A percentile compares a stretch with the other conserved stretches of the same genome.
Evolutionary conservation across 139 green algal species (phyloP).

Genomic region (Astrephomene gubernaculifera): DNA sequence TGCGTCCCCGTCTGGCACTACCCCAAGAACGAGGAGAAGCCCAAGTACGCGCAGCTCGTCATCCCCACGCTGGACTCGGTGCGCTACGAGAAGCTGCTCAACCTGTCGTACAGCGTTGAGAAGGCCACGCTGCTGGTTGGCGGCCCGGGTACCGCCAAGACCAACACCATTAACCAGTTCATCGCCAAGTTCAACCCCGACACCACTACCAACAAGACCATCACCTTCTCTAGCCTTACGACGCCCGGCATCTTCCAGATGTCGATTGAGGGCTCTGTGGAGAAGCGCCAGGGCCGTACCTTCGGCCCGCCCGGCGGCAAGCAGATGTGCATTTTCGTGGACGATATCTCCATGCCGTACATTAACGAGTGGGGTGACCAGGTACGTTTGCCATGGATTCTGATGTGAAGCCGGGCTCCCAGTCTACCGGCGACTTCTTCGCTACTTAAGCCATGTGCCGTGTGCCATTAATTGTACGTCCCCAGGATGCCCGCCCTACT

Average conservation of each 20-base stretch:
- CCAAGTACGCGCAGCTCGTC: conserved; percentile 90
- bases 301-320: conserved; percentile 92
- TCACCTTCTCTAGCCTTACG: conserved; percentile 95
- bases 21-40: conserved; percentile 82
- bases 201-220: conserved; percentile 80
- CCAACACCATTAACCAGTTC: conserved; percentile 88
- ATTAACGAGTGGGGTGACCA: conserved; percentile 98
- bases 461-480: no score
- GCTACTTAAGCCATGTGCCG: no score
- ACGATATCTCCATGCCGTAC: conserved; percentile 94
- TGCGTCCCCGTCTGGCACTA: conserved; percentile 88
- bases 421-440: not conserved
- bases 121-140: conserved; percentile 86
- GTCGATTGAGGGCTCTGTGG: conserved; percentile 83
- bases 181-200: conserved; percentile 80
- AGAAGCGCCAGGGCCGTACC: conserved; percentile 95
- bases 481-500: no score
- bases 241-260: conserved; percentile 94
- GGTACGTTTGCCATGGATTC: conserved; percentile 43
- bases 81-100: conserved; percentile 88
- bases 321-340: conserved; percentile 91
- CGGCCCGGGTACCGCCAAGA: conserved; percentile 95
- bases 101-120: conserved; percentile 76
- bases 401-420: not conserved
- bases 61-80: conserved; percentile 93